Conservation (phyloP, 1,284 basidiomycete species). For the Microbotryomycetes sp. region DNA sequence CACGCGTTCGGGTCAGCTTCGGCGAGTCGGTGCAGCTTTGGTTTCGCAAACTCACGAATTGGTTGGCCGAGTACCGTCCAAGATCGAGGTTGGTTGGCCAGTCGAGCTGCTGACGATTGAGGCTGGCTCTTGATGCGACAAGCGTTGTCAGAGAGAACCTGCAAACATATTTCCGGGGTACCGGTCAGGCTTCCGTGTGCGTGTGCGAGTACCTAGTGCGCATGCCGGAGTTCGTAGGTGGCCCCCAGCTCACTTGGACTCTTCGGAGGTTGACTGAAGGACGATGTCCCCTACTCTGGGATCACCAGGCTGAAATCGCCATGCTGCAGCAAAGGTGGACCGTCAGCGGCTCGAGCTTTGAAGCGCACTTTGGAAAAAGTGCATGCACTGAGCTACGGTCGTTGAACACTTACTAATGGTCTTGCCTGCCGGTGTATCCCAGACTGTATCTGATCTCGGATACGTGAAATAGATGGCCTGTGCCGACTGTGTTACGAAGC, state of each 20-base stretch:
- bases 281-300: constrained; percentile 21
- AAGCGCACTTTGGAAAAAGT: no score
- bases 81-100: not conserved
- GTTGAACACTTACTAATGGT: constrained; percentile 6
- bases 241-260: not conserved
- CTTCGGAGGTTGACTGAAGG: constrained; percentile 5
- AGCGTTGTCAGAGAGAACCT: not conserved
- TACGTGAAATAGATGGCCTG: constrained; percentile 29
- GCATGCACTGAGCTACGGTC: not conserved
- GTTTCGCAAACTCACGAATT: not conserved
- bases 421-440: constrained; percentile 12
- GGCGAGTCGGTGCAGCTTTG: not conserved
- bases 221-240: not conserved
- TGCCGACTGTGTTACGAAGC: constrained; percentile 4
- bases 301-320: constrained; percentile 24
- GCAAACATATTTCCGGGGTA: no score
- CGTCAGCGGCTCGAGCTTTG: no score
- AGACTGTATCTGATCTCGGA: constrained; percentile 11
- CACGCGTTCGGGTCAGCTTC: no score
- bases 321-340: constrained; percentile 6
- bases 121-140: not conserved
- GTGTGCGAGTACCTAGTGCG: no score
- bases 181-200: no score
- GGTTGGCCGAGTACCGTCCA: not conserved
- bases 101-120: not conserved